These are phyloP conservation scores for Debaryomyces udenii DNA, from an alignment of 1,139 yeast genomes.

Conservation along the genomic window DNA sequence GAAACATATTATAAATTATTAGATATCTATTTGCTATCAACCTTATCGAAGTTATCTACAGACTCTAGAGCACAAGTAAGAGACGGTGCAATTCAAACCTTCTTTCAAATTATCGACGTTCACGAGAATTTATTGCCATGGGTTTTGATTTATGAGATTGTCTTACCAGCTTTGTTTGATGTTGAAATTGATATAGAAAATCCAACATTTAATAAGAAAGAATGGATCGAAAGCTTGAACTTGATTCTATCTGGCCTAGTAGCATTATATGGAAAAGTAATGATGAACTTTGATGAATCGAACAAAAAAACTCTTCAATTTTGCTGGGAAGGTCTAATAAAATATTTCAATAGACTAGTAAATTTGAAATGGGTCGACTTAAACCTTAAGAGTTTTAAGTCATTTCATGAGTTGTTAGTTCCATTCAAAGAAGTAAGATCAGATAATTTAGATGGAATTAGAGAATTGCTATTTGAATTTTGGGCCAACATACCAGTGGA, in stretches of 20 bases:
- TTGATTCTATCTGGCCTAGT: slow-evolving; percentile 63
- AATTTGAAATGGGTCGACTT: slow-evolving; percentile 48
- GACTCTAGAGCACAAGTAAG: slow-evolving; percentile 79
- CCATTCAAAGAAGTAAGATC: slow-evolving; percentile 24
- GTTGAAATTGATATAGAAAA: slow-evolving; percentile 19
- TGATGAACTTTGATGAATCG: slow-evolving; percentile 31
- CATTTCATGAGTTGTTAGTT: slow-evolving; percentile 50
- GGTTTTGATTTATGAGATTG: slow-evolving; percentile 56
- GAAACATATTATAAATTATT: slow-evolving; percentile 34
- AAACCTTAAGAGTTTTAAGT: slow-evolving; percentile 53
- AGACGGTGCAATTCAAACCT: slow-evolving; percentile 86
- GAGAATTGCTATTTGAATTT: slow-evolving; percentile 54
- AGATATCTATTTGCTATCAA: slow-evolving; percentile 67
- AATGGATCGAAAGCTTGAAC: slow-evolving; percentile 60
- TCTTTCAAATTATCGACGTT: slow-evolving; percentile 80
- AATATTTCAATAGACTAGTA: slow-evolving; percentile 45
- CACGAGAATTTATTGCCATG: slow-evolving; percentile 66
- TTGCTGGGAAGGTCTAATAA: slow-evolving; percentile 57
- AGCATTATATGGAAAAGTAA: slow-evolving; percentile 50
- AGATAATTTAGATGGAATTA: slow-evolving; percentile 24
- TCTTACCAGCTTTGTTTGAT: slow-evolving; percentile 40
- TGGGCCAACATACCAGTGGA: slow-evolving; percentile 66
- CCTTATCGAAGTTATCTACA: slow-evolving; percentile 61
- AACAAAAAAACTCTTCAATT: slow-evolving; percentile 16
- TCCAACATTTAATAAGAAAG: slow-evolving; percentile 26